These are phyloP conservation scores for Colletotrichum sp. DNA, from an alignment of 2,329 filamentous ascomycete species.

Conservation along the genomic window DNA sequence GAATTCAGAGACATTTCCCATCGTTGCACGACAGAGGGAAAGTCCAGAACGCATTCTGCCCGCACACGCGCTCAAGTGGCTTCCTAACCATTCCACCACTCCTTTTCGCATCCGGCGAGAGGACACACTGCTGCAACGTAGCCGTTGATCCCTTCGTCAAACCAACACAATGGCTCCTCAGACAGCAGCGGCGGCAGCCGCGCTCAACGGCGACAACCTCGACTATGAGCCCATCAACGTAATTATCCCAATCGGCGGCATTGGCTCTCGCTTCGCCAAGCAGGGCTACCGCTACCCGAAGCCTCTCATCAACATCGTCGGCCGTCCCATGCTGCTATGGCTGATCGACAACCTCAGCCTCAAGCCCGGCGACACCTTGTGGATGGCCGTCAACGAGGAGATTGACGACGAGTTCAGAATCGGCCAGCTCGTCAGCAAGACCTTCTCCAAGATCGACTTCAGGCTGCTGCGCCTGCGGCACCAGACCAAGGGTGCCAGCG, in stretches of 20 bases:
- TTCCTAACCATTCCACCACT: neutral
- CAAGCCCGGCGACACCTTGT: slow-evolving; percentile 28
- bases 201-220: slow-evolving; percentile 9
- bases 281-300: slow-evolving; percentile 34
- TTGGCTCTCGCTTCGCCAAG: slow-evolving; percentile 32
- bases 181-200: neutral
- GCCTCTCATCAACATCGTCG: slow-evolving; percentile 35
- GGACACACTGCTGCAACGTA: neutral
- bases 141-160: neutral
- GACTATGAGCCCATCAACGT: slow-evolving; percentile 29
- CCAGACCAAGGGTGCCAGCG: slow-evolving; percentile 32
- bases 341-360: slow-evolving; percentile 32
- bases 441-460: slow-evolving; percentile 28
- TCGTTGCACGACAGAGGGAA: neutral
- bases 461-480: slow-evolving; percentile 27
- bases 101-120: neutral
- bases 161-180: slow-evolving; percentile 7
- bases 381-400: slow-evolving; percentile 33
- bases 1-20: neutral
- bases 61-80: neutral
- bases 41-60: neutral
- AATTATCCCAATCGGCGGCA: slow-evolving; percentile 35
- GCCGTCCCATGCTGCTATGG: slow-evolving; percentile 33
- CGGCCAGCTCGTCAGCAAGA: slow-evolving; percentile 29
- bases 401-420: slow-evolving; percentile 32